These are phyloP conservation scores for Naganishia liquefaciens DNA, from an alignment of 1,284 basidiomycete genomes.

Conservation along the genomic window DNA sequence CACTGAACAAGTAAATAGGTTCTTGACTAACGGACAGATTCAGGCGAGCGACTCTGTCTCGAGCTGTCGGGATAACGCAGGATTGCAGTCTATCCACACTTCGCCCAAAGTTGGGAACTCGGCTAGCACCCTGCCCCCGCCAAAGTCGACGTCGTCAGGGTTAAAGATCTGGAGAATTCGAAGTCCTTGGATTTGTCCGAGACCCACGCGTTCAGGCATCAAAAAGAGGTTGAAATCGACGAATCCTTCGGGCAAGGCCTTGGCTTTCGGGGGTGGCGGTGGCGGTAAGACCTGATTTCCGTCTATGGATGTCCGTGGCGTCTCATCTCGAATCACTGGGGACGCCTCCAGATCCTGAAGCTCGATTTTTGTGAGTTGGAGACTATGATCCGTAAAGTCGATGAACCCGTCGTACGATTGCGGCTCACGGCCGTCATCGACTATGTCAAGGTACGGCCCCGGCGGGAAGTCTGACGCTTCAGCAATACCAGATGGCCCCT, in stretches of 20 bases:
- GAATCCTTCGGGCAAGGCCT: constrained; percentile 21
- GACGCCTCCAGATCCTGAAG: constrained; percentile 27
- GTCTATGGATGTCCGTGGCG: constrained; percentile 29
- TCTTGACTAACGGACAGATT: no score
- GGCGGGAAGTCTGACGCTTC: constrained; percentile 1
- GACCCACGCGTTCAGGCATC: constrained; percentile 19
- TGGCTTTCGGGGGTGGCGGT: constrained; percentile 15
- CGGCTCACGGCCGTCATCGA: constrained; percentile 17
- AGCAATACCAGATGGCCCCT: neutral
- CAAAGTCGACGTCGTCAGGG: constrained; percentile 22
- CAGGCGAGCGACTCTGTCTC: no score
- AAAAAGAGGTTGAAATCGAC: constrained; percentile 23
- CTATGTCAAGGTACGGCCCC: constrained; percentile 8
- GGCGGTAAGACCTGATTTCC: constrained; percentile 18
- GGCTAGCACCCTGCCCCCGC: constrained; percentile 33
- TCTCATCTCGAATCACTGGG: constrained; percentile 19
- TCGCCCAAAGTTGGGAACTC: constrained; percentile 30
- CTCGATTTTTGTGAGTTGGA: constrained; percentile 18
- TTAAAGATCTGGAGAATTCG: constrained; percentile 27
- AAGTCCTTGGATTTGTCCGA: constrained; percentile 26
- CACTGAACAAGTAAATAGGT: no score
- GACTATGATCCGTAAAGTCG: constrained; percentile 22
- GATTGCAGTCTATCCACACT: constrained; percentile 25
- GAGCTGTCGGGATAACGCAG: neutral
- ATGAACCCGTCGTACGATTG: constrained; percentile 10